These are phyloP conservation scores for Fallopia convolvulus DNA, from an alignment of 148 eudicot species.

Conservation along the genomic window DNA sequence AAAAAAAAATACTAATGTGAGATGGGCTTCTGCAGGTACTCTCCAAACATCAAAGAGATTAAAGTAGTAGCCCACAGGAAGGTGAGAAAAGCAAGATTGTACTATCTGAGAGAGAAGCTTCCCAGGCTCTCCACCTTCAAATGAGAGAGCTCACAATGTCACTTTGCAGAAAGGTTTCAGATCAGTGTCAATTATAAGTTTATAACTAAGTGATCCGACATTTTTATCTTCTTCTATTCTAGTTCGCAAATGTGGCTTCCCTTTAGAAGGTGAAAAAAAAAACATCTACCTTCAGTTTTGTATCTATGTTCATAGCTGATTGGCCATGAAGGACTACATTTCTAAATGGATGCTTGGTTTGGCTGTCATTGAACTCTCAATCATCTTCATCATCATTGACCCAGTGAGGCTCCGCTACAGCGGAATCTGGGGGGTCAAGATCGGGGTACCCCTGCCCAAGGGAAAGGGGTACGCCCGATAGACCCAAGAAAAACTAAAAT, in stretches of 20 bases:
- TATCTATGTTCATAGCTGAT: slow-evolving; percentile 10
- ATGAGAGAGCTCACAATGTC: slow-evolving; percentile 3
- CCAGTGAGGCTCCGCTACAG: too few relatives aligned
- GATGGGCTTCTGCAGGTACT: slow-evolving; percentile 48
- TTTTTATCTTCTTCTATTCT: neutral
- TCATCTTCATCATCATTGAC: too few relatives aligned
- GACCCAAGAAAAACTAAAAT: too few relatives aligned
- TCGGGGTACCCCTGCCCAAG: too few relatives aligned
- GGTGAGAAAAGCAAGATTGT: slow-evolving; percentile 84
- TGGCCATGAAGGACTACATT: neutral
- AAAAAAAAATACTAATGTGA: neutral
- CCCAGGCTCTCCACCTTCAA: slow-evolving; percentile 89
- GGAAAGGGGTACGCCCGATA: too few relatives aligned
- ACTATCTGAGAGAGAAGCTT: slow-evolving; percentile 91
- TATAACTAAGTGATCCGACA: neutral
- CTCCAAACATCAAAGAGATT: slow-evolving; percentile 81
- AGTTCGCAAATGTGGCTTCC: neutral
- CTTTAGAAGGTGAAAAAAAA: neutral
- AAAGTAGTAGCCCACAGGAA: slow-evolving; percentile 69
- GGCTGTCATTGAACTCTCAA: neutral
- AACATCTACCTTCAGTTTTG: slow-evolving; percentile 4
- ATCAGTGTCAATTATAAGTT: neutral
- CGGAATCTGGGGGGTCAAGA: too few relatives aligned
- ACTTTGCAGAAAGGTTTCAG: neutral
- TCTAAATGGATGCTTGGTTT: neutral